Conservation (phyloP, 2,329 filamentous ascomycete species). For the Cladophialophora immunda region DNA sequence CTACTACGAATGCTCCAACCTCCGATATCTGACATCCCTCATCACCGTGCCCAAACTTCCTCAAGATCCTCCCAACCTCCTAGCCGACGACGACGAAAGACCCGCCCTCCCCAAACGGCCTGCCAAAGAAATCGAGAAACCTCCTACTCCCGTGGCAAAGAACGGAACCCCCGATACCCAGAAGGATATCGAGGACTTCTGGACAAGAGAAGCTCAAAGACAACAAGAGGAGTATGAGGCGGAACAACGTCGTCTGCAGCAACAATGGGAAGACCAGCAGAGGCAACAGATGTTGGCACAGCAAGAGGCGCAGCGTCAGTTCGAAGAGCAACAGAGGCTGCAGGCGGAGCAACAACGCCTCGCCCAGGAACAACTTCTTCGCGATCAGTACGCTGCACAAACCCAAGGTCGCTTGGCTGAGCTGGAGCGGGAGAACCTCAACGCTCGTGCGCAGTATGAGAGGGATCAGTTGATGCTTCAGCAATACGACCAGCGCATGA, state of each 20-base stretch:
- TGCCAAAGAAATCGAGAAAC: slow-evolving; percentile 71
- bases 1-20: slow-evolving; percentile 98
- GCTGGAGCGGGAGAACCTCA: slow-evolving; percentile 92
- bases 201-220: slow-evolving; percentile 89
- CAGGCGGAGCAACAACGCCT: slow-evolving; percentile 88
- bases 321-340: slow-evolving; percentile 90
- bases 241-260: slow-evolving; percentile 86
- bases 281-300: slow-evolving; percentile 82
- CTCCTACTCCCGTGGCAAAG: slow-evolving; percentile 73
- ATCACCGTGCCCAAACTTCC: slow-evolving; percentile 97
- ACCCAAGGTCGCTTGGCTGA: slow-evolving; percentile 96
- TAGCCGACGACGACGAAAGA: slow-evolving; percentile 83
- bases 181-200: slow-evolving; percentile 96
- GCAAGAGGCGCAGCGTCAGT: slow-evolving; percentile 88
- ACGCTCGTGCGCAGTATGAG: slow-evolving; percentile 93
- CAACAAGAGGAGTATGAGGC: slow-evolving; percentile 96
- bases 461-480: slow-evolving; percentile 97
- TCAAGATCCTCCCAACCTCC: slow-evolving; percentile 88
- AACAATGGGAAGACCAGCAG: slow-evolving; percentile 83
- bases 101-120: slow-evolving; percentile 84
- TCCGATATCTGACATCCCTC: slow-evolving; percentile 93
- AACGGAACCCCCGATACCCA: slow-evolving; percentile 73
- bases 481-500: slow-evolving; percentile 94
- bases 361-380: slow-evolving; percentile 87
- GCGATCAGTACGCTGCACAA: slow-evolving; percentile 90